These are phyloP conservation scores for Monotropa hypopitys DNA, from an alignment of 179 eudicot genomes.

Conservation along the genomic window DNA sequence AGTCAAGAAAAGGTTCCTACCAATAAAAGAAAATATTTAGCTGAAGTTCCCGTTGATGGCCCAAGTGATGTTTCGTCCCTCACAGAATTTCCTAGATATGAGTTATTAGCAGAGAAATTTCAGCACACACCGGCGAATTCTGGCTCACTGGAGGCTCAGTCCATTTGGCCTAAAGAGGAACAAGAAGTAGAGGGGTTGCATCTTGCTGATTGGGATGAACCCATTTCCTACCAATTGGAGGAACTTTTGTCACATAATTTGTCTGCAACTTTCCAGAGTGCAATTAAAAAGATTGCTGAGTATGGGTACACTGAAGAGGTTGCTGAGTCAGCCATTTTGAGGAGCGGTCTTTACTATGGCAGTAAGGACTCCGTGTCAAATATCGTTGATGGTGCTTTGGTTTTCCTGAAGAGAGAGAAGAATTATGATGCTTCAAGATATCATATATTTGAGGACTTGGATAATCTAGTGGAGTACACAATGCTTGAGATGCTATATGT, in stretches of 20 bases:
- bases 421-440: constrained; percentile 7
- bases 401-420: constrained; percentile 10
- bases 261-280: constrained; percentile 14
- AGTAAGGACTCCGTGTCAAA: constrained; percentile 21
- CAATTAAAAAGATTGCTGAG: constrained; percentile 16
- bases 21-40: constrained; percentile 19
- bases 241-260: constrained; percentile 18
- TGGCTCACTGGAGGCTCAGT: constrained; percentile 1
- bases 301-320: constrained; percentile 24
- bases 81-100: constrained; percentile 20
- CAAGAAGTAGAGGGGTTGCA: constrained; percentile 7
- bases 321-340: constrained; percentile 20
- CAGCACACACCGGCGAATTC: constrained; percentile 6
- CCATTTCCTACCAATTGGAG: constrained; percentile 14
- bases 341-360: constrained; percentile 21
- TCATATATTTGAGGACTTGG: constrained; percentile 16
- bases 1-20: constrained; percentile 11
- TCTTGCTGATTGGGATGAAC: constrained; percentile 26
- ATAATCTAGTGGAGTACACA: constrained; percentile 21
- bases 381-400: constrained; percentile 19
- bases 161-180: constrained; percentile 10
- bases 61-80: constrained; percentile 14
- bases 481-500: constrained; percentile 26
- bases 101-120: constrained; percentile 12
- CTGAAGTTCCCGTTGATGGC: constrained; percentile 10